A percentile compares a stretch with the other conserved stretches of the same genome.
phyloP scores from a whole-genome alignment of 192 early-diverging fungal genomes.

The Backusella morwellensis region DNA sequence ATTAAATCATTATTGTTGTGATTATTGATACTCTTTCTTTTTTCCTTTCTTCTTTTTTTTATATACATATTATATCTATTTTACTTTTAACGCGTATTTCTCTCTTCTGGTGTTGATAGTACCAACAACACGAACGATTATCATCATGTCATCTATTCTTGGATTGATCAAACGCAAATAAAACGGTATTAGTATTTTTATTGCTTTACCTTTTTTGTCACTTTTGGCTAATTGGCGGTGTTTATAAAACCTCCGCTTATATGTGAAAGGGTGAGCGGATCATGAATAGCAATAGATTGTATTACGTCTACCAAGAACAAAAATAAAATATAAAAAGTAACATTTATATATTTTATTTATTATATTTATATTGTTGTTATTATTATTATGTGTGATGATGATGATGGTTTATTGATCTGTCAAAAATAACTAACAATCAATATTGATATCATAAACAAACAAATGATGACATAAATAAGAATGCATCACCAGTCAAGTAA shows the following conservation, averaged over 20 bases:
- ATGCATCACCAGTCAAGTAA: background rate
- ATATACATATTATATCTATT: background rate
- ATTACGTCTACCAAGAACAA: background rate
- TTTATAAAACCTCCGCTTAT: conserved; percentile 6
- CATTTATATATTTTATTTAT: background rate
- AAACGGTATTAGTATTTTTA: background rate
- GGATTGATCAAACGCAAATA: background rate
- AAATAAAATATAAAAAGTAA: background rate
- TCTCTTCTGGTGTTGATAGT: background rate
- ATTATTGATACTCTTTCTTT: background rate
- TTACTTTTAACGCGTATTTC: background rate
- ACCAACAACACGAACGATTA: background rate
- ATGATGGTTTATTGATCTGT: background rate
- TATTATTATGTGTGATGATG: background rate
- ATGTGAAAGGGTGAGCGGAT: background rate
- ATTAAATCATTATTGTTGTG: background rate
- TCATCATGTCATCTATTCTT: background rate
- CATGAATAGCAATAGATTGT: background rate
- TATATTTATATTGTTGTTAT: background rate
- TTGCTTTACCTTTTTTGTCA: background rate
- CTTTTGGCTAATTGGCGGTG: conserved; percentile 1
- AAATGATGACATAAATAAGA: background rate
- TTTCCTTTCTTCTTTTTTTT: background rate
- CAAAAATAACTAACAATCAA: background rate
- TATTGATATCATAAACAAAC: background rate